Percentiles rank a stretch among this genome's conserved stretches.
Evolutionary conservation across 768 basidiomycete species (phyloP).

Genomic region (Dacryopinax primogenitus): DNA sequence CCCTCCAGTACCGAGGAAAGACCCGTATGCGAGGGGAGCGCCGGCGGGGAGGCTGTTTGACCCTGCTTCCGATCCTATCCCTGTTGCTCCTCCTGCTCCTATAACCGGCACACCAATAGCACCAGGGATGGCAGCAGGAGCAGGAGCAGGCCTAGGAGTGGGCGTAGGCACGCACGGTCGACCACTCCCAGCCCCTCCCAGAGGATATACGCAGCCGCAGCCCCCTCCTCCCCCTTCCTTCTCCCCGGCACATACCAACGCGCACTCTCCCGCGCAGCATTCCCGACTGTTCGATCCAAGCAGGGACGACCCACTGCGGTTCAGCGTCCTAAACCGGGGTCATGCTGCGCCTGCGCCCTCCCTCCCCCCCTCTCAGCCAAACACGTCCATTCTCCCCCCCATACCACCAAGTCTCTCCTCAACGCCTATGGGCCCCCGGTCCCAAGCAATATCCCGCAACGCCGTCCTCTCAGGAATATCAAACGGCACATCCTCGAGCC

Average conservation of each 20-base stretch:
- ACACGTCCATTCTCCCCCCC: slow-evolving; percentile 12
- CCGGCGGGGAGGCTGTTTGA: neutral
- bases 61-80: neutral
- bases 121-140: neutral
- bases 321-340: slow-evolving; percentile 45
- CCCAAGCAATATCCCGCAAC: slow-evolving; percentile 61
- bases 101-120: neutral
- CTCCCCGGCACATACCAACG: slow-evolving; percentile 21
- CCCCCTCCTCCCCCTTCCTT: neutral
- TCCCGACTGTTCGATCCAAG: slow-evolving; percentile 76
- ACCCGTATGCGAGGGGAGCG: neutral
- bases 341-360: slow-evolving; percentile 45
- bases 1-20: neutral
- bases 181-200: neutral
- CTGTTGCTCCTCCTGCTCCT: neutral
- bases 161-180: no score
- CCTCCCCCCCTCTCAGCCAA: slow-evolving; percentile 33
- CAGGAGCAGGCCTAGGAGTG: no score
- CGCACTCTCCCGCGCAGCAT: slow-evolving; percentile 20
- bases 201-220: neutral
- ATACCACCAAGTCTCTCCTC: slow-evolving; percentile 41
- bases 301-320: slow-evolving; percentile 82
- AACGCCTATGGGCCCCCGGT: no score
- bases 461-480: slow-evolving; percentile 23
- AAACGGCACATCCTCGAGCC: slow-evolving; percentile 14